Percentiles rank a stretch among this genome's conserved stretches.
These are phyloP conservation scores for Biancaea sappan DNA, from an alignment of 306 rosid species.

Conservation along the genomic window DNA sequence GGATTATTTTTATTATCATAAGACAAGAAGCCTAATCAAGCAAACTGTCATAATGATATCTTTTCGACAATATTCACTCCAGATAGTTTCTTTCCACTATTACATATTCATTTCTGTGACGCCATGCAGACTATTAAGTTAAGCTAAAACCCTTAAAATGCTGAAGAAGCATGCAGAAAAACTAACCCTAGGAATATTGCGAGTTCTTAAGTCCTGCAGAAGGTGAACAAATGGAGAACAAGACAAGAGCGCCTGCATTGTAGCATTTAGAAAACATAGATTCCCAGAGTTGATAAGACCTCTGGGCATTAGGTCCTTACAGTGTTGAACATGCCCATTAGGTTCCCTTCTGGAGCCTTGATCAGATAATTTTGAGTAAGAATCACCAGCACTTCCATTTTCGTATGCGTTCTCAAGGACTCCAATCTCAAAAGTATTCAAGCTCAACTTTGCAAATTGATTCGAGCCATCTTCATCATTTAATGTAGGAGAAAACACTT, in stretches of 20 bases:
- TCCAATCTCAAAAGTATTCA: conserved; percentile 37
- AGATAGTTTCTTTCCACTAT: background rate
- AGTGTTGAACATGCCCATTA: conserved; percentile 41
- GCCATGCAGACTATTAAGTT: background rate
- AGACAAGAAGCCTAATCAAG: background rate
- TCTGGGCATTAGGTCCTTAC: conserved; percentile 55
- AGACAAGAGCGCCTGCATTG: conserved; percentile 84
- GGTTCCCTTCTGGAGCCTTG: conserved; percentile 45
- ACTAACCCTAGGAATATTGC: conserved; percentile 69
- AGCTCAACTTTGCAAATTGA: conserved; percentile 50
- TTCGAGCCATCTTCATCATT: conserved; percentile 39
- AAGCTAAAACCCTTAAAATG: conserved; percentile 9
- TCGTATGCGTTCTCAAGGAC: conserved; percentile 34
- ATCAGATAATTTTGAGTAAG: background rate
- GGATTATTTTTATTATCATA: background rate
- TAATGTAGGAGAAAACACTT: conserved; percentile 1
- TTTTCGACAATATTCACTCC: background rate
- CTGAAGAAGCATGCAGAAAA: conserved; percentile 7
- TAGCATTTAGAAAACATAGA: conserved; percentile 85
- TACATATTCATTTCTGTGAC: conserved; percentile 8
- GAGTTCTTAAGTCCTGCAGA: conserved; percentile 62
- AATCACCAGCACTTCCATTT: conserved; percentile 36
- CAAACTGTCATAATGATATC: background rate
- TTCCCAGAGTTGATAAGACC: conserved; percentile 86
- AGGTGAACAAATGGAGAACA: conserved; percentile 81